Base-by-base conservation (phyloP, 192 early-diverging fungal species). In the Coemansia sp. region DNA sequence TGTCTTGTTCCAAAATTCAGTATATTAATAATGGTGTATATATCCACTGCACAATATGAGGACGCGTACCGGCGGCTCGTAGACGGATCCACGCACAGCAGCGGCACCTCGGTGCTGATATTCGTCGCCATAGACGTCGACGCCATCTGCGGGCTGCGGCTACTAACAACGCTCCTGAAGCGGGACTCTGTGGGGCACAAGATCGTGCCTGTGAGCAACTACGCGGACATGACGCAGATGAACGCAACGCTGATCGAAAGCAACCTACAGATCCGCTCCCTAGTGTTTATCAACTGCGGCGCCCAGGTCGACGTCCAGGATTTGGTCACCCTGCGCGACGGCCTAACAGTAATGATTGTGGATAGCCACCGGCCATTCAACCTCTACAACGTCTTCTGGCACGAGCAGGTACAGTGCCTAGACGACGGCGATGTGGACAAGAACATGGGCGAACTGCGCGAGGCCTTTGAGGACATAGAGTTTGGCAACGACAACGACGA, bases 301-400 rank as follows among this genome's bases (percentile, higher is more conserved):
- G 94, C 89, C 6, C 68, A 89, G 16, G 85, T 93, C 33, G 91
- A 97, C 40, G 64, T 96, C 11, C 76, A 81, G 16, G 89, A 93
- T 36, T 76, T 79, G 29, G 75, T 95, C 54, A 61, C 48, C 0
- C 70, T 93, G 24, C 72, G 83, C 35, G 78, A 81, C 37, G 73
- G 88, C 7, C 85, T 93, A 27, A 88, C 83, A 0, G 81, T 97
- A 6, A 88, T 94, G 63, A 84, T 98, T 3, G 80, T 95, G 48
- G 96, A 98, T 64, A 93, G 90, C 57, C 95, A 94, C 66, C 78
- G 96, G 48, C 96, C 96, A 19, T 83, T 93, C 31, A 91, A 95
- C 64, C 85, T 98, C 19, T 88, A 91, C 41, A 94, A 93, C 63
- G 70, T 96, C 13, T 94, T 88, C 65, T 85, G 86, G 70, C 84